Evolutionary conservation across 495 filamentous ascomycete genomes (phyloP).

Genomic region (Daldinia bambusicola): DNA sequence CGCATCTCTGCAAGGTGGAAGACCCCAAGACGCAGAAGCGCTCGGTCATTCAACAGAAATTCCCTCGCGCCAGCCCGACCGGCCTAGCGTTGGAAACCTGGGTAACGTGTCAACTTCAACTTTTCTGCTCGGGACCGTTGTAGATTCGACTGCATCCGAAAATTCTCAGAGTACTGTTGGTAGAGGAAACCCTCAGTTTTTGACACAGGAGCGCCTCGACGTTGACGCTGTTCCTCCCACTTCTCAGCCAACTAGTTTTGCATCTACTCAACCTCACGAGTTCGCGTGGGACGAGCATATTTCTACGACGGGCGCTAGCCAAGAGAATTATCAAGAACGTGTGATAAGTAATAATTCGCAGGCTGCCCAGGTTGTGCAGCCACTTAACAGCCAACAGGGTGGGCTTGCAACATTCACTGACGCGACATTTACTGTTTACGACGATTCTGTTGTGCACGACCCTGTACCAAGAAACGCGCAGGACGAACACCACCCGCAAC

Average conservation of each 20-base stretch:
- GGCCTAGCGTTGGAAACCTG: neutral
- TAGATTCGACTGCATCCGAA: slow-evolving; percentile 3
- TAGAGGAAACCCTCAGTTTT: slow-evolving; percentile 28
- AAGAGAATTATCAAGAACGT: slow-evolving; percentile 5
- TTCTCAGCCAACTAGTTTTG: slow-evolving; percentile 9
- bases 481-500: slow-evolving; percentile 14
- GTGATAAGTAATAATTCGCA: slow-evolving; percentile 27
- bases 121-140: slow-evolving; percentile 16
- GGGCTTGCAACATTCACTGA: slow-evolving; percentile 40
- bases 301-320: slow-evolving; percentile 22
- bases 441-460: slow-evolving; percentile 38
- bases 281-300: slow-evolving; percentile 11
- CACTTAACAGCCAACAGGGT: slow-evolving; percentile 36
- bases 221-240: slow-evolving; percentile 15
- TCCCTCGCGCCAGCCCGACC: slow-evolving; percentile 45
- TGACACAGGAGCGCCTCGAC: slow-evolving; percentile 41
- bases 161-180: slow-evolving; percentile 21
- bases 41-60: slow-evolving; percentile 30
- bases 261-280: slow-evolving; percentile 12
- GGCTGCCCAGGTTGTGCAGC: slow-evolving; percentile 46
- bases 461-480: slow-evolving; percentile 23
- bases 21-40: neutral
- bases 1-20: slow-evolving; percentile 10
- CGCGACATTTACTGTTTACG: slow-evolving; percentile 32
- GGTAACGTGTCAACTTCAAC: slow-evolving; percentile 9